These are phyloP conservation scores for Fusarium staphyleae DNA, from an alignment of 2,329 filamentous ascomycete genomes.

Conservation along the genomic window DNA sequence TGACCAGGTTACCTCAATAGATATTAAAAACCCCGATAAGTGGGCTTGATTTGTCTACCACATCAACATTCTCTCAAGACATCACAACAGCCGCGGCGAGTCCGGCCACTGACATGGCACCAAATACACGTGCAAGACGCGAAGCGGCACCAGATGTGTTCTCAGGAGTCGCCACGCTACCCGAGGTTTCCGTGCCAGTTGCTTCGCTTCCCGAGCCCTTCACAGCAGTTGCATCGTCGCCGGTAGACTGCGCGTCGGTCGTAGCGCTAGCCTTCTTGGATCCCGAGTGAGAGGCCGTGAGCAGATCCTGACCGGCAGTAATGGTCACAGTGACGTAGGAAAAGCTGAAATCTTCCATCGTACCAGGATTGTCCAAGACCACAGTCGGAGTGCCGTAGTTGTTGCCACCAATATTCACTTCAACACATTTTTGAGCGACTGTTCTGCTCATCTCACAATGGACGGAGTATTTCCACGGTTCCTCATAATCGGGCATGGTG, in stretches of 20 bases:
- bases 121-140: neutral
- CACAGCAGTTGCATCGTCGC: neutral
- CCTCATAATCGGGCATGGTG: neutral
- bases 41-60: no score
- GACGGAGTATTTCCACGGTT: neutral
- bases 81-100: neutral
- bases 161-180: neutral
- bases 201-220: neutral
- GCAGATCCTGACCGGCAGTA: conserved; percentile 11
- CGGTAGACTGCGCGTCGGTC: neutral
- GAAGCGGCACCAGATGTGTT: conserved; percentile 4
- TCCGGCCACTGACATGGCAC: conserved; percentile 3
- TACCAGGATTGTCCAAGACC: neutral
- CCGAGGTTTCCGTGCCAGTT: neutral
- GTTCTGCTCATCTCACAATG: conserved; percentile 12
- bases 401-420: conserved; percentile 12
- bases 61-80: neutral
- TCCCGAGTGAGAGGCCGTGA: neutral
- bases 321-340: conserved; percentile 9
- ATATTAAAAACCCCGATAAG: no score
- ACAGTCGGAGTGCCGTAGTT: conserved; percentile 2
- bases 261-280: neutral
- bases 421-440: neutral
- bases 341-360: neutral
- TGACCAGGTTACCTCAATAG: no score